Conservation (phyloP, 495 filamentous ascomycete species). For the Neurospora hispaniola region DNA sequence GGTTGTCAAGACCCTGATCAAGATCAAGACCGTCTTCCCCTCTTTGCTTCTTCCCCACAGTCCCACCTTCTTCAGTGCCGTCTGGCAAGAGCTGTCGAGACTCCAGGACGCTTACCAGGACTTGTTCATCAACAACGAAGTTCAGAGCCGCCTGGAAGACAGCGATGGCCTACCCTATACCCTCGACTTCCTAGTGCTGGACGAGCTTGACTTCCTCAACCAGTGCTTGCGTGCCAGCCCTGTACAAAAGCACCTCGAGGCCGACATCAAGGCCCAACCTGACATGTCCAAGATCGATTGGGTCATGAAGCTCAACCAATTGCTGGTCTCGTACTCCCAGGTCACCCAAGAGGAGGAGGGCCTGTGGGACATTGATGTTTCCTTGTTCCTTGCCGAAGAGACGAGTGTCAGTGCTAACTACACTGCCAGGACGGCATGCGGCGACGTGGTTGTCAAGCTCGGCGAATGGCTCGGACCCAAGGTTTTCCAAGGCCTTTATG, state of each 20-base stretch:
- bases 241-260: slow-evolving; percentile 73
- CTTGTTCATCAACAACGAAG: slow-evolving; percentile 74
- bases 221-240: slow-evolving; percentile 71
- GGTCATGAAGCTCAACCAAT: slow-evolving; percentile 71
- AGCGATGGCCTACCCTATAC: slow-evolving; percentile 86
- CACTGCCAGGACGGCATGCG: slow-evolving; percentile 81
- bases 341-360: slow-evolving; percentile 89
- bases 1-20: slow-evolving; percentile 84
- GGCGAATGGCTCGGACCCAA: slow-evolving; percentile 72
- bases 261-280: slow-evolving; percentile 50
- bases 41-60: slow-evolving; percentile 71
- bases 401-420: slow-evolving; percentile 94
- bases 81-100: slow-evolving; percentile 74
- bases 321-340: slow-evolving; percentile 78
- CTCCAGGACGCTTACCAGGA: slow-evolving; percentile 61
- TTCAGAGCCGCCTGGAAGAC: slow-evolving; percentile 82
- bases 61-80: slow-evolving; percentile 64
- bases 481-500: slow-evolving; percentile 62
- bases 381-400: slow-evolving; percentile 89
- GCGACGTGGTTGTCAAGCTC: slow-evolving; percentile 84
- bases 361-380: slow-evolving; percentile 93
- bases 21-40: slow-evolving; percentile 76
- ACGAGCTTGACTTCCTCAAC: slow-evolving; percentile 90
- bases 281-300: slow-evolving; percentile 53
- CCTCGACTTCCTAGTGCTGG: slow-evolving; percentile 84